Evolutionary conservation across 495 filamentous ascomycete genomes (phyloP).

Genomic region (Aspergillus cristatus): DNA sequence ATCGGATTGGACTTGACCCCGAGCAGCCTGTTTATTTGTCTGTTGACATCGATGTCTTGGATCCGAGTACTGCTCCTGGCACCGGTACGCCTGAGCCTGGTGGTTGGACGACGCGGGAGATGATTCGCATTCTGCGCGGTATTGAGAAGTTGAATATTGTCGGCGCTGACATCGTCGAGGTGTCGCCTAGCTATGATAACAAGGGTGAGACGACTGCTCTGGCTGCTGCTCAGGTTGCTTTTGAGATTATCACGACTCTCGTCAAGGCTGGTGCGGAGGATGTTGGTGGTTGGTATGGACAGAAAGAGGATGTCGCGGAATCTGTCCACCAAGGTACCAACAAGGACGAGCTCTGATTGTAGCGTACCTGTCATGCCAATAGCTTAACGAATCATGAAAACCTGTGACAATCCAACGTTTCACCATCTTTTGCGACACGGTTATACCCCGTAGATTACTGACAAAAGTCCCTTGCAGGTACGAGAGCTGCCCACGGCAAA

Average conservation of each 20-base stretch:
- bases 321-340: conserved; percentile 5
- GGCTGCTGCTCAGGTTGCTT: conserved; percentile 73
- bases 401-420: too few species aligned
- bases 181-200: conserved; percentile 78
- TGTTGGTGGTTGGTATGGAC: conserved; percentile 37
- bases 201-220: conserved; percentile 75
- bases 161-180: conserved; percentile 76
- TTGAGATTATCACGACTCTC: conserved; percentile 74
- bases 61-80: conserved; percentile 61
- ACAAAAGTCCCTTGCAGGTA: too few species aligned
- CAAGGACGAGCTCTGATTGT: conserved; percentile 37
- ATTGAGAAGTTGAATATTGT: conserved; percentile 63
- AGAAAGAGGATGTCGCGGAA: conserved; percentile 18
- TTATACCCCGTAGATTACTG: too few species aligned
- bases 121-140: conserved; percentile 60
- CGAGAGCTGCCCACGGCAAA: too few species aligned
- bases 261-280: conserved; percentile 56
- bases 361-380: conserved; percentile 4
- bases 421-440: too few species aligned
- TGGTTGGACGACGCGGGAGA: conserved; percentile 65
- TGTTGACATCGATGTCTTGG: conserved; percentile 68
- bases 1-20: conserved; percentile 51
- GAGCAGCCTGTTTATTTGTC: conserved; percentile 61
- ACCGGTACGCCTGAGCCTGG: conserved; percentile 68
- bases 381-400: too few species aligned